A percentile compares a stretch with the other conserved stretches of the same genome.
Conservation (phyloP, 2,329 filamentous ascomycete species). For the Aspergillus fumigatiaffinis region DNA sequence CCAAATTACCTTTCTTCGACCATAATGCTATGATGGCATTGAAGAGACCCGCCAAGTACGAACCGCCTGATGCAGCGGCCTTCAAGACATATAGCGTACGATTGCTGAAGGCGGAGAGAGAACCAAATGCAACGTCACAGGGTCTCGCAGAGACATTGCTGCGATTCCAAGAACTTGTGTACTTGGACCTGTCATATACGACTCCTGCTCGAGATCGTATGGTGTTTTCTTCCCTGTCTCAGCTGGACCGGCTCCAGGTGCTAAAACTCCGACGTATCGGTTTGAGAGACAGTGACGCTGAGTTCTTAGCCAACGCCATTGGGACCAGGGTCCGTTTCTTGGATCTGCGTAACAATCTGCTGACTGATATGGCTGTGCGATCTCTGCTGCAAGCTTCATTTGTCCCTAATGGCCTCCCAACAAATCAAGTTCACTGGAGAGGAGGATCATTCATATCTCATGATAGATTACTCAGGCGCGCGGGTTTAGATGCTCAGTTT, state of each 20-base stretch:
- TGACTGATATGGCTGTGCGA: conserved; percentile 54
- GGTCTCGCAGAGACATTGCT: conserved; percentile 51
- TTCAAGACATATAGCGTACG: conserved; percentile 46
- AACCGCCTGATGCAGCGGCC: conserved; percentile 1
- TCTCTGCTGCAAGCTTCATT: conserved; percentile 52
- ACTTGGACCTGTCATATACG: conserved; percentile 57
- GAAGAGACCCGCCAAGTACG: conserved; percentile 23
- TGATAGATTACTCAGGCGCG: conserved; percentile 21
- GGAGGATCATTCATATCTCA: conserved; percentile 3
- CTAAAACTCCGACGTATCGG: conserved; percentile 54
- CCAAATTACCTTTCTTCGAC: conserved; percentile 59
- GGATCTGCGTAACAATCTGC: conserved; percentile 54
- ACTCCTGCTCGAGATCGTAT: conserved; percentile 45
- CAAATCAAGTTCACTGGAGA: neutral
- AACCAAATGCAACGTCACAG: conserved; percentile 55
- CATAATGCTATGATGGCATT: conserved; percentile 54
- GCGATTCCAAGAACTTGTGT: conserved; percentile 53
- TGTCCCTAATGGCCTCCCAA: conserved; percentile 14
- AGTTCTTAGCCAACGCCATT: conserved; percentile 51
- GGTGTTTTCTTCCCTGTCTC: conserved; percentile 47
- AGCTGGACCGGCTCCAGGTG: conserved; percentile 51
- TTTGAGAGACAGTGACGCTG: conserved; percentile 51
- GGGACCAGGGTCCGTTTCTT: conserved; percentile 51
- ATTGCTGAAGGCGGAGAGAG: conserved; percentile 54
- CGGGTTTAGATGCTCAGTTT: conserved; percentile 46